A percentile compares a stretch with the other conserved stretches of the same genome.
Evolutionary conservation across 2,329 filamentous ascomycete species (phyloP).

Genomic region (Cryphonectria carpinicola): DNA sequence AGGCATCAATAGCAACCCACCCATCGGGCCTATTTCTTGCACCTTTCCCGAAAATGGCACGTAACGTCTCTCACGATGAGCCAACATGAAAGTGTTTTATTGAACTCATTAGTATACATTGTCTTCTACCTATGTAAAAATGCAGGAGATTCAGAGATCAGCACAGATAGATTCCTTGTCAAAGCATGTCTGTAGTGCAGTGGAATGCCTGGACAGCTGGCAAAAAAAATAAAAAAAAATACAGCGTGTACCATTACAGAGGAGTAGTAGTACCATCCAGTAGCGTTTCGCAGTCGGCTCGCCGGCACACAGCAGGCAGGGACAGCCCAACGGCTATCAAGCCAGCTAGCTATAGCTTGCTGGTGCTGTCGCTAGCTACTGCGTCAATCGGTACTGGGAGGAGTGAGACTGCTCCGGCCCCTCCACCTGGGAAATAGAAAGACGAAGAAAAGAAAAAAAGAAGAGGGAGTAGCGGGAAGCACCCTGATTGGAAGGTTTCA

Average conservation of each 20-base stretch:
- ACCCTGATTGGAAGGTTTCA: neutral
- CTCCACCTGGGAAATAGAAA: neutral
- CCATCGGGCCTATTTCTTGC: neutral
- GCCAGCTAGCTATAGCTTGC: neutral
- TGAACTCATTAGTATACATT: neutral
- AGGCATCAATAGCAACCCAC: neutral
- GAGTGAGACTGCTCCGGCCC: conserved; percentile 8
- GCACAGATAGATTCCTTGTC: neutral
- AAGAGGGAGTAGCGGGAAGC: conserved; percentile 1
- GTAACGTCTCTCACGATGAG: neutral
- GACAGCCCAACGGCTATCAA: neutral
- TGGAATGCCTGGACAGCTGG: neutral
- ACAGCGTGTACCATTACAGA: neutral
- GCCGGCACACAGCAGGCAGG: neutral
- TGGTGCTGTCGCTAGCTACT: neutral
- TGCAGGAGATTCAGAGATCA: neutral
- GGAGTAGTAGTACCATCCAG: neutral
- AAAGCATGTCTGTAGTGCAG: neutral
- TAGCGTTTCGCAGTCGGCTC: neutral
- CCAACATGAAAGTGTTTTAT: neutral
- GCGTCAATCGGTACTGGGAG: neutral
- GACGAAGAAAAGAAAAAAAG: neutral
- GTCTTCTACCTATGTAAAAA: neutral
- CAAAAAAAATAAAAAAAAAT: neutral
- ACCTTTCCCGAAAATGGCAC: neutral